These are phyloP conservation scores for Dryas alaskensis DNA, from an alignment of 306 rosid genomes.

Conservation along the genomic window DNA sequence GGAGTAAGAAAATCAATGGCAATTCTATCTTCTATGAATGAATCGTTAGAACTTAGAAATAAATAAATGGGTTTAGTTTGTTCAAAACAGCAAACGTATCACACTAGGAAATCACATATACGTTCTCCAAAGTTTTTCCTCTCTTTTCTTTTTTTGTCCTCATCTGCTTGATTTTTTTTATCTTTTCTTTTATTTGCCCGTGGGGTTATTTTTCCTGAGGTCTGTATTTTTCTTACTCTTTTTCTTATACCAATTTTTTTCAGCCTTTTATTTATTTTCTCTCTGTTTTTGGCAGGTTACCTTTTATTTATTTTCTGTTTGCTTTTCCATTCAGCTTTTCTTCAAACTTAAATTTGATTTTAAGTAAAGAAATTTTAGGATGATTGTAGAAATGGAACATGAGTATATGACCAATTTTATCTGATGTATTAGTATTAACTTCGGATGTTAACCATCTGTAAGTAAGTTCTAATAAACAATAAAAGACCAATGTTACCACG, in stretches of 20 bases:
- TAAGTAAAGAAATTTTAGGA: too few species aligned
- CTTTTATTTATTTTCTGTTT: not conserved
- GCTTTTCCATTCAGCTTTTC: not conserved
- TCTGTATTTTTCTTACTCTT: not conserved
- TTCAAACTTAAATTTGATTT: too few species aligned
- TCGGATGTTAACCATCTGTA: too few species aligned
- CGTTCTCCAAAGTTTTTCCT: not conserved
- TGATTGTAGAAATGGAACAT: too few species aligned
- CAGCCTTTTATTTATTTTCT: not conserved
- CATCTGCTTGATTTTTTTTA: not conserved
- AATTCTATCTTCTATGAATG: not conserved
- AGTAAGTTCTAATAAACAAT: too few species aligned
- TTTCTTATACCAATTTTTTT: too few species aligned
- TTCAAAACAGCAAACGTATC: slow-evolving; percentile 1
- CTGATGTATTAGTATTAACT: too few species aligned
- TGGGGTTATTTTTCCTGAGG: not conserved
- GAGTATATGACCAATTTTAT: too few species aligned
- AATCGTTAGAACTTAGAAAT: not conserved
- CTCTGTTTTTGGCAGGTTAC: not conserved
- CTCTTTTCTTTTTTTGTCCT: not conserved
- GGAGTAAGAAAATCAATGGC: not conserved
- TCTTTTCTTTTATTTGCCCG: too few species aligned
- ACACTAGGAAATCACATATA: not conserved
- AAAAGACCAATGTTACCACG: too few species aligned
- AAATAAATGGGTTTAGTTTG: not conserved